Evolutionary conservation across 1,284 basidiomycete species (phyloP), one percentile per base, ranked within the genome.

Genomic region (Laetiporus sulphureus): DNA sequence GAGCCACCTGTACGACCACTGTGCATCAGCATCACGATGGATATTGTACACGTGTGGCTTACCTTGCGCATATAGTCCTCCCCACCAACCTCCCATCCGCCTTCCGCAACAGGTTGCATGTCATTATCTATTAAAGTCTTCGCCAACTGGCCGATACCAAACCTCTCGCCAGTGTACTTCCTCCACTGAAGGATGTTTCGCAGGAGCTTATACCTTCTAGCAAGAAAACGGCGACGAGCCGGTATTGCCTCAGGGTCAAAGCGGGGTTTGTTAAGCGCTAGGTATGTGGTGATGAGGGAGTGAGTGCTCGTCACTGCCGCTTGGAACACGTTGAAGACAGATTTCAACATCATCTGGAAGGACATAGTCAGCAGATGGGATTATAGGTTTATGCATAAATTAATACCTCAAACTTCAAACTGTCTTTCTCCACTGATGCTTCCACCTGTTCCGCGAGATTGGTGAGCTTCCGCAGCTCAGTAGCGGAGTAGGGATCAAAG

Each of bases 1-100:
- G n/a, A n/a, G n/a, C n/a, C n/a, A n/a, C n/a, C n/a, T n/a, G n/a
- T n/a, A n/a, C n/a, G n/a, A n/a, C n/a, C n/a, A n/a, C n/a, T n/a
- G n/a, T n/a, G n/a, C n/a, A n/a, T n/a, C n/a, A n/a, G n/a, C n/a
- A n/a, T n/a, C n/a, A n/a, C n/a, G n/a, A n/a, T n/a, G n/a, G n/a
- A n/a, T n/a, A n/a, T n/a, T n/a, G n/a, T n/a, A n/a, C n/a, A n/a
- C n/a, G n/a, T n/a, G n/a, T n/a, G n/a, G n/a, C 67, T 56, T 47
- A 89, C 90, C 73, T 79, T 79, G 37, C 65, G 65, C 45, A 79
- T 71, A 46, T 80, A 66, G 36, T 79, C 78, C 57, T 83, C 75
- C 1, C 91, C 92, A 12, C 93, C 92, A 23, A 89, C 84, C 24
- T 91, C 86, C 93, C 93, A 96, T 4, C 85, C 85, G 41, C 72